A percentile compares a stretch with the other conserved stretches of the same genome.
Evolutionary conservation across 495 filamentous ascomycete species (phyloP).

Genomic region (Penicillium canariense): DNA sequence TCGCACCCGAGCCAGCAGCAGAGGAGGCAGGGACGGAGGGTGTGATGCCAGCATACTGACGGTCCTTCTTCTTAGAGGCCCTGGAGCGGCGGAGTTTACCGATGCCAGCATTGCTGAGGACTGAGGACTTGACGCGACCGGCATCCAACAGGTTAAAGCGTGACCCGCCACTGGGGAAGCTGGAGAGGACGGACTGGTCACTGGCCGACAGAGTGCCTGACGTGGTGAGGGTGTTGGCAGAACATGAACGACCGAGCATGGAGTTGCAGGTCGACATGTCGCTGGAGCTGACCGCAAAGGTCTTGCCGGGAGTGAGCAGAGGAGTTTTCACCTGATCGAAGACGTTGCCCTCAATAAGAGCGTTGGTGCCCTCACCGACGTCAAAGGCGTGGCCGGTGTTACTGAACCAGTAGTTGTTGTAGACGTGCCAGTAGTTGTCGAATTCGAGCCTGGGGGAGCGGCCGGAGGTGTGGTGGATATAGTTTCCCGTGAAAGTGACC

Average conservation of each 20-base stretch:
- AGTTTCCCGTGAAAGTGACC: constrained; percentile 36
- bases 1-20: constrained; percentile 16
- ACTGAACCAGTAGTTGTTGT: constrained; percentile 40
- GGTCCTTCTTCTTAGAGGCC: constrained; percentile 4
- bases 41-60: not conserved
- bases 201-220: constrained; percentile 23
- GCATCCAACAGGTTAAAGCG: constrained; percentile 17
- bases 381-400: constrained; percentile 38
- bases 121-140: constrained; percentile 24
- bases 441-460: constrained; percentile 51
- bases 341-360: constrained; percentile 33
- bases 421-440: constrained; percentile 44
- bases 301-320: constrained; percentile 19
- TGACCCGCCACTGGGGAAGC: constrained; percentile 24
- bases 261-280: constrained; percentile 25
- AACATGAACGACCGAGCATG: constrained; percentile 27
- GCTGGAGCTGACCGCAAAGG: constrained; percentile 22
- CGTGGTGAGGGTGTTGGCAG: constrained; percentile 23
- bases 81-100: constrained; percentile 26
- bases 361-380: constrained; percentile 21
- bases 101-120: constrained; percentile 29
- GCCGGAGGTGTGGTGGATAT: constrained; percentile 52
- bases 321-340: constrained; percentile 31
- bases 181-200: constrained; percentile 24
- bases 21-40: constrained; percentile 9